Evolutionary conservation across 176 grass and related monocot genomes (phyloP).

Genomic region (Avena sativa): DNA sequence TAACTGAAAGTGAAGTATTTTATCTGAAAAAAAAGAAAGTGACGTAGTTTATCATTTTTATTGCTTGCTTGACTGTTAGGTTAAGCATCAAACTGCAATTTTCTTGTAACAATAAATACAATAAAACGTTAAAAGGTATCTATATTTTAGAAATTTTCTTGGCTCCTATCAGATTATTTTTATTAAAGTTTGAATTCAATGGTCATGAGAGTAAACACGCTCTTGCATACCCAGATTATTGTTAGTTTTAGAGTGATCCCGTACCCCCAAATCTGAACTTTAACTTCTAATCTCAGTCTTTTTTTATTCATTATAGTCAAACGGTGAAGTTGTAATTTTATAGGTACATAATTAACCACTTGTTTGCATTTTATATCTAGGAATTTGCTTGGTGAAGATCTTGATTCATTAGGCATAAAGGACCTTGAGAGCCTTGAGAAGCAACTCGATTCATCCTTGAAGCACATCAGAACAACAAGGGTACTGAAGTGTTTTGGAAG

Average conservation of each 20-base stretch:
- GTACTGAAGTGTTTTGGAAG: slow-evolving; percentile 42
- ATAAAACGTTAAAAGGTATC: background rate
- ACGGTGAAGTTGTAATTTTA: background rate
- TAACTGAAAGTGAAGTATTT: background rate
- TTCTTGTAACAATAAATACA: background rate
- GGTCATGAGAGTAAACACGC: too few relatives aligned
- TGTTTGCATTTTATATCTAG: slow-evolving; percentile 36
- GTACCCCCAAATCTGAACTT: background rate
- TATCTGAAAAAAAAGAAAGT: too few relatives aligned
- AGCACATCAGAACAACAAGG: slow-evolving; percentile 88
- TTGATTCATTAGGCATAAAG: slow-evolving; percentile 64
- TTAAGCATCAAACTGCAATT: background rate
- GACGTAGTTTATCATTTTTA: background rate
- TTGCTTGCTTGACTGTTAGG: background rate
- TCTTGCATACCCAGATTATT: background rate
- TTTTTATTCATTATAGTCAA: background rate
- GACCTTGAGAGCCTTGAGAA: slow-evolving; percentile 86
- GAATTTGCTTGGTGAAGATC: slow-evolving; percentile 95
- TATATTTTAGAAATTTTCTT: background rate
- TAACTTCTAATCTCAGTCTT: background rate
- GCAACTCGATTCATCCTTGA: slow-evolving; percentile 86
- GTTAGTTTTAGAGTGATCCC: background rate
- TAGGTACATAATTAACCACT: background rate
- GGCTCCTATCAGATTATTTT: background rate
- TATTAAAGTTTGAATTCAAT: too few relatives aligned